Evolutionary conservation across 2,329 filamentous ascomycete species (phyloP).

Genomic region (Paecilomyces sp.): DNA sequence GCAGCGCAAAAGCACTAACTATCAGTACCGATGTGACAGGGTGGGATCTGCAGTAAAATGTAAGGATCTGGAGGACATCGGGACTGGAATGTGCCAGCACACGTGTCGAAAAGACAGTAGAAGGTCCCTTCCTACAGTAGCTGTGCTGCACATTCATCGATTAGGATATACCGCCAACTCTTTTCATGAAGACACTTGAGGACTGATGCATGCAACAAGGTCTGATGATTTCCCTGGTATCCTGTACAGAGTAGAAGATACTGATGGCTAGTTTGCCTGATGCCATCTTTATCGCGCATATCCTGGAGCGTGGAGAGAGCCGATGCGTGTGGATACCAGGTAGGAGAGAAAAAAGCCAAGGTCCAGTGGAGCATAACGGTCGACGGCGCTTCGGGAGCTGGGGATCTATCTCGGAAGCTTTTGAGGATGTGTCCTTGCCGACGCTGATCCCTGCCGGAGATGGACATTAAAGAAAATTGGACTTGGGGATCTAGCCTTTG

Average conservation of each 20-base stretch:
- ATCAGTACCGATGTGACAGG: not conserved
- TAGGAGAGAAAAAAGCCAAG: not conserved
- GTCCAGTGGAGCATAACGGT: not conserved
- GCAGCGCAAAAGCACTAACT: not conserved
- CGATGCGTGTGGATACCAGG: not conserved
- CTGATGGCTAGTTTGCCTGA: not conserved
- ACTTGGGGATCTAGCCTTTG: not conserved
- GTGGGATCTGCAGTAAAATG: not conserved
- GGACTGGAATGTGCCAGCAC: not conserved
- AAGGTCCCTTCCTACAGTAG: not conserved
- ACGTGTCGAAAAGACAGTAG: not conserved
- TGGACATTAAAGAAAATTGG: not conserved
- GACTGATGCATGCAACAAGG: not conserved
- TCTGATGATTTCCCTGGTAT: not conserved
- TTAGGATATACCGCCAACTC: not conserved
- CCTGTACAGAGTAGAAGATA: not conserved
- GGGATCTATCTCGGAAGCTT: not conserved
- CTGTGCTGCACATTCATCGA: not conserved
- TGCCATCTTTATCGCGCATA: not conserved
- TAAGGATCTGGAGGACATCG: not conserved
- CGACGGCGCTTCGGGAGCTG: not conserved
- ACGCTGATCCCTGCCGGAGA: not conserved
- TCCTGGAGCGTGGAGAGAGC: not conserved
- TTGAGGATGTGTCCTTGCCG: not conserved
- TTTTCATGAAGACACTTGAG: not conserved